Evolutionary conservation across 768 basidiomycete species (phyloP).

Genomic region (Leccinellum luteum): DNA sequence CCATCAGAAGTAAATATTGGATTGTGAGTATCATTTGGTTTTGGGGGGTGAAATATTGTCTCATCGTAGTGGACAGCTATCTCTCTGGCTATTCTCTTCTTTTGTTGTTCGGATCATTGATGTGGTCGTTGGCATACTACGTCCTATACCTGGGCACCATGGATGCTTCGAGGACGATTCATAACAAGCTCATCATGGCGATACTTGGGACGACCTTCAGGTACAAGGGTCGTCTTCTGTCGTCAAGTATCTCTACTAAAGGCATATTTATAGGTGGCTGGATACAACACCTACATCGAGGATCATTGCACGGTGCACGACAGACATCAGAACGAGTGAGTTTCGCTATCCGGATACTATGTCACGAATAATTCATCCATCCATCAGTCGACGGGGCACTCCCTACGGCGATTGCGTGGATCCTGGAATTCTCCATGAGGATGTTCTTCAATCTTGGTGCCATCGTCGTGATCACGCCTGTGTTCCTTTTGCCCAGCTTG

Average conservation of each 20-base stretch:
- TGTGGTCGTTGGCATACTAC: background rate
- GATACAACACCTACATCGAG: background rate
- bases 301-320: background rate
- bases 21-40: background rate
- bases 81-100: background rate
- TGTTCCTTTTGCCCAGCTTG: background rate
- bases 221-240: background rate
- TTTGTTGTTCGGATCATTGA: background rate
- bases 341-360: background rate
- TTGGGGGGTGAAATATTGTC: no score
- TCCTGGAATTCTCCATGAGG: background rate
- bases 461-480: background rate
- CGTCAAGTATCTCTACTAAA: background rate
- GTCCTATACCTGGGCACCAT: background rate
- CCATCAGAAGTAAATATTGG: background rate
- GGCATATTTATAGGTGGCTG: background rate
- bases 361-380: background rate
- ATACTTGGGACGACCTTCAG: constrained; percentile 3
- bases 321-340: constrained; percentile 1
- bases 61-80: background rate
- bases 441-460: constrained; percentile 5
- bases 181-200: background rate
- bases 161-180: background rate
- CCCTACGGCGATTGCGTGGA: background rate
- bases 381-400: background rate